A percentile compares a stretch with the other conserved stretches of the same genome.
phyloP scores from a whole-genome alignment of 169 alveolate genomes.

The Eimeria brunetti region DNA sequence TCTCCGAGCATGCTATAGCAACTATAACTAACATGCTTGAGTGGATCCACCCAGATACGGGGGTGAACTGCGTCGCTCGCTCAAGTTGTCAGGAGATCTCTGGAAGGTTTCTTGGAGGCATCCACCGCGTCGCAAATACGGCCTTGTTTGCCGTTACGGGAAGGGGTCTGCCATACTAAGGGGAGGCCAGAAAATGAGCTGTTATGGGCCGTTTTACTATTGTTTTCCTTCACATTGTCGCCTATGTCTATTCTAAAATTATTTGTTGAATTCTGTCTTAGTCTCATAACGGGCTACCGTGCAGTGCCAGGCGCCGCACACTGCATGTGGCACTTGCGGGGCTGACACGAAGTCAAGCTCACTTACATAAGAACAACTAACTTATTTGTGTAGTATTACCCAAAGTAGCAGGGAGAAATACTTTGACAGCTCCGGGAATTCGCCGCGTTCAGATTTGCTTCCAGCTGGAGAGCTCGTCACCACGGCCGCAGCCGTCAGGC shows the following conservation, averaged over 20 bases:
- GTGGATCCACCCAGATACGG: not conserved
- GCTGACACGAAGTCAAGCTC: slow-evolving; percentile 13
- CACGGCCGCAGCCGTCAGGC: slow-evolving; percentile 25
- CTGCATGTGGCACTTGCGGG: slow-evolving; percentile 74
- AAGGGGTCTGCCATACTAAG: not conserved
- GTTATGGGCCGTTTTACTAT: not conserved
- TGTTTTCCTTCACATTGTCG: not conserved
- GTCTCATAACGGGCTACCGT: slow-evolving; percentile 3
- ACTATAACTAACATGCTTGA: not conserved
- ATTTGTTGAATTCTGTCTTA: not conserved
- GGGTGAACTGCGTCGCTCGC: not conserved
- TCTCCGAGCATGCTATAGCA: not conserved
- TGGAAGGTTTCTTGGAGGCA: not conserved
- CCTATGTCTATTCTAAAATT: not conserved
- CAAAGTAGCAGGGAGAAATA: not conserved
- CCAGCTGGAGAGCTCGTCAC: not conserved
- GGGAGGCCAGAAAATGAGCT: not conserved
- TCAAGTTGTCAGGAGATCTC: not conserved
- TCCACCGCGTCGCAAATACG: not conserved
- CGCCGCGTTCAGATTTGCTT: not conserved
- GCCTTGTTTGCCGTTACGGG: not conserved
- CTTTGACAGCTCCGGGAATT: not conserved
- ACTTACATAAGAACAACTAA: not conserved
- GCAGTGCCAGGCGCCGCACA: not conserved
- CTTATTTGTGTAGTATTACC: slow-evolving; percentile 9